A percentile compares a stretch with the other conserved stretches of the same genome.
Evolutionary conservation across 257 asterid species (phyloP).

Genomic region (Jacaranda mimosifolia): DNA sequence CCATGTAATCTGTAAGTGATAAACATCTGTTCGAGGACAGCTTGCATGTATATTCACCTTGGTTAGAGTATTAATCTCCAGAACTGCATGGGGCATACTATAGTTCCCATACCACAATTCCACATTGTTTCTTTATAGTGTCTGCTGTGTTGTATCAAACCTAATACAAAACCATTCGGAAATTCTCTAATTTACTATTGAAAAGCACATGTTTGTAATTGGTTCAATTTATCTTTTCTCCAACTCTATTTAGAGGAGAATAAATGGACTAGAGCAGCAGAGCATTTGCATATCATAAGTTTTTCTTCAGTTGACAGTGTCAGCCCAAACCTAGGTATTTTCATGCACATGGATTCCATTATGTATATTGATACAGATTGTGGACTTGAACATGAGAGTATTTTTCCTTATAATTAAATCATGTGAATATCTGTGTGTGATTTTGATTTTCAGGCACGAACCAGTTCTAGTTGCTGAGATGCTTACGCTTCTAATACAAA

Average conservation of each 20-base stretch:
- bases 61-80: constrained; percentile 12
- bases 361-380: neutral
- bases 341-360: constrained; percentile 17
- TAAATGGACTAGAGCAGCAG: constrained; percentile 6
- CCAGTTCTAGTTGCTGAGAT: constrained; percentile 80
- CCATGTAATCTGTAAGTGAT: neutral
- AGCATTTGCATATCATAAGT: constrained; percentile 3
- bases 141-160: constrained; percentile 10
- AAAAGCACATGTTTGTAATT: constrained; percentile 10
- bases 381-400: constrained; percentile 18
- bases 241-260: constrained; percentile 14
- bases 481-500: constrained; percentile 88
- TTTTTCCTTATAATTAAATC: constrained; percentile 11
- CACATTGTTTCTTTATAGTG: constrained; percentile 9
- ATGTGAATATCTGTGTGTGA: constrained; percentile 18
- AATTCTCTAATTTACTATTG: neutral
- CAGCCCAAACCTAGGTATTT: constrained; percentile 16
- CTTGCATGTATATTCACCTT: neutral
- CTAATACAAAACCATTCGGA: neutral
- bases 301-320: constrained; percentile 33
- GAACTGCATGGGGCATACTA: neutral
- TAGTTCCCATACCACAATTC: neutral
- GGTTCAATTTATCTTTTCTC: constrained; percentile 6
- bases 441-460: constrained; percentile 75
- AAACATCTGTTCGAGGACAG: constrained; percentile 1